A percentile compares a stretch with the other conserved stretches of the same genome.
Conservation (phyloP, 805 yeast species). For the Lipomyces starkeyi region DNA sequence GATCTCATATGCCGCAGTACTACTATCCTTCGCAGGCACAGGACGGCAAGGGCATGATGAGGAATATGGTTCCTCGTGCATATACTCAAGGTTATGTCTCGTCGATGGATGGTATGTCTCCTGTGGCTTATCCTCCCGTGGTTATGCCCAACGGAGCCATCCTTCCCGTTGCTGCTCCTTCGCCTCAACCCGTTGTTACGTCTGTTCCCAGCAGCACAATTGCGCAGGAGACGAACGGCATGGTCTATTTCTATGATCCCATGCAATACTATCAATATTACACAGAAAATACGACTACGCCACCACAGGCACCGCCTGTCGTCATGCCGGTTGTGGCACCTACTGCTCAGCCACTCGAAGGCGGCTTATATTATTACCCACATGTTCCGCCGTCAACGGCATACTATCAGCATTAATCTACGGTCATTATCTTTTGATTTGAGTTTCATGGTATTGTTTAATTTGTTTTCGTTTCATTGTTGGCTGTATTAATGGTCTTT, state of each 20-base stretch:
- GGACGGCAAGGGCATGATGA: slow-evolving; percentile 19
- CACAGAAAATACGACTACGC: slow-evolving; percentile 9
- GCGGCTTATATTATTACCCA: slow-evolving; percentile 18
- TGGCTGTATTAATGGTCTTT: neutral
- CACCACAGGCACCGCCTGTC: slow-evolving; percentile 4
- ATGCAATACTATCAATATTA: slow-evolving; percentile 24
- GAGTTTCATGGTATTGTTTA: neutral
- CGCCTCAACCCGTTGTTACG: slow-evolving; percentile 24
- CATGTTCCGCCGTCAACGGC: slow-evolving; percentile 5
- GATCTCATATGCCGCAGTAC: slow-evolving; percentile 10
- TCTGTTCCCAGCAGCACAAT: slow-evolving; percentile 4
- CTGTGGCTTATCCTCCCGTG: slow-evolving; percentile 13
- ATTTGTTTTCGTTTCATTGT: neutral
- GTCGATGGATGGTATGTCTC: slow-evolving; percentile 11
- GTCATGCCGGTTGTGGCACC: slow-evolving; percentile 14
- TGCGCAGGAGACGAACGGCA: slow-evolving; percentile 35
- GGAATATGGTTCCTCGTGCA: slow-evolving; percentile 16
- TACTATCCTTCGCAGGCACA: slow-evolving; percentile 9
- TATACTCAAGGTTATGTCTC: slow-evolving; percentile 14
- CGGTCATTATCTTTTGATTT: neutral
- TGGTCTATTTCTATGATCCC: slow-evolving; percentile 32
- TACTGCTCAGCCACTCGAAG: slow-evolving; percentile 14
- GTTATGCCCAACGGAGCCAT: slow-evolving; percentile 22
- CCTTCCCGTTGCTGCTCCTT: slow-evolving; percentile 23
- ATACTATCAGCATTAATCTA: neutral